A percentile compares a stretch with the other conserved stretches of the same genome.
Evolutionary conservation across 768 basidiomycete genomes (phyloP).

Genomic region (Amanita subjunquillea): DNA sequence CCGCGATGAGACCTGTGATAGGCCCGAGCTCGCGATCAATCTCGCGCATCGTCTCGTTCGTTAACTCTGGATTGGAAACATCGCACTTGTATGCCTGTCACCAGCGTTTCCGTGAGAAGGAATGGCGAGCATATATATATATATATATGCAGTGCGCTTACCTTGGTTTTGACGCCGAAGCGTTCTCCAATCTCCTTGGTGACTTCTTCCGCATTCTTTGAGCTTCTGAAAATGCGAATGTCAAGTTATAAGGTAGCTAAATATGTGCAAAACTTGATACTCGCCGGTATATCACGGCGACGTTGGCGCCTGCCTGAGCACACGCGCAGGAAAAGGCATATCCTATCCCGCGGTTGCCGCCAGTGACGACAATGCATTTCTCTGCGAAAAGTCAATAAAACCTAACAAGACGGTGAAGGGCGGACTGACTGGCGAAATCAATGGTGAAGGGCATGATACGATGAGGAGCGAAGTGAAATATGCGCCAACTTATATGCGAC

Average conservation of each 20-base stretch:
- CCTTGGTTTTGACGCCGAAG: slow-evolving; percentile 34
- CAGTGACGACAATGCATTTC: slow-evolving; percentile 47
- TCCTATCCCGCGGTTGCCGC: slow-evolving; percentile 56
- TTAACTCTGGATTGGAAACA: slow-evolving; percentile 35
- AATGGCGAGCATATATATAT: neutral
- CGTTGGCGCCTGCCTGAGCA: slow-evolving; percentile 43
- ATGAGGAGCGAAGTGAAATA: neutral
- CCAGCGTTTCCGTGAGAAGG: neutral
- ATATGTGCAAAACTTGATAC: neutral
- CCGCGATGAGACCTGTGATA: slow-evolving; percentile 48
- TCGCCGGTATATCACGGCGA: slow-evolving; percentile 54
- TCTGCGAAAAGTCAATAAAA: slow-evolving; percentile 12
- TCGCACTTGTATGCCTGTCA: slow-evolving; percentile 54
- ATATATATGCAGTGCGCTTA: slow-evolving; percentile 3
- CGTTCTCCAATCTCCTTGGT: slow-evolving; percentile 36
- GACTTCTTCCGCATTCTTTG: slow-evolving; percentile 36
- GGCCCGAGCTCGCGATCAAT: slow-evolving; percentile 39
- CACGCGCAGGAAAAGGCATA: slow-evolving; percentile 41
- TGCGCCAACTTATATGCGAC: neutral
- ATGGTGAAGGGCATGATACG: slow-evolving; percentile 3
- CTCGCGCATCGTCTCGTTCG: slow-evolving; percentile 31
- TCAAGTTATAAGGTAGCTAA: neutral
- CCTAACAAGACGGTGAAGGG: too few species aligned
- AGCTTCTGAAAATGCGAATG: slow-evolving; percentile 23
- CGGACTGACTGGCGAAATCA: slow-evolving; percentile 1